A percentile compares a stretch with the other conserved stretches of the same genome.
phyloP scores from a whole-genome alignment of 176 grass and related monocot genomes.

The Hordeum vulgare region DNA sequence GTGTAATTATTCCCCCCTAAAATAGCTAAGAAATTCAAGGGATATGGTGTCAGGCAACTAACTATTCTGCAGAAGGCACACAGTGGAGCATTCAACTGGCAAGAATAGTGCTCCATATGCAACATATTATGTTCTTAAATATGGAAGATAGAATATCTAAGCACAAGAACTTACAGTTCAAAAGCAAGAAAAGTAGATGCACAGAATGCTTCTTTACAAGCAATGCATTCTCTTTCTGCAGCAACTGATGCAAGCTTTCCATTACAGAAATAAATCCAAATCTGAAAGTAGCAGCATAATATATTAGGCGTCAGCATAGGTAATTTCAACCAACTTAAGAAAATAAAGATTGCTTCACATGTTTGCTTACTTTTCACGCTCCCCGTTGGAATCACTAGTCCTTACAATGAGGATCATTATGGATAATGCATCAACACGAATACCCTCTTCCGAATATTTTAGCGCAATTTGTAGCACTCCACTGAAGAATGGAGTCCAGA shows the following conservation, averaged over 20 bases:
- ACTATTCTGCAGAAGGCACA: not conserved
- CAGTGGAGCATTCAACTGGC: not conserved
- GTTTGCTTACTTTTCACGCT: conserved; percentile 57
- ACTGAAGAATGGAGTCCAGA: conserved; percentile 55
- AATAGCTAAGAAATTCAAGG: not conserved
- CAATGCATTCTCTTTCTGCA: conserved; percentile 63
- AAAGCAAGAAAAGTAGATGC: conserved; percentile 76
- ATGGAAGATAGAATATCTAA: not conserved
- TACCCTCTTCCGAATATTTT: conserved; percentile 45
- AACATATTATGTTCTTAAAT: conserved; percentile 21
- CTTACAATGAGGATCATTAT: conserved; percentile 85
- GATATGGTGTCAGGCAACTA: not conserved
- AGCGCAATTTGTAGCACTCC: conserved; percentile 41
- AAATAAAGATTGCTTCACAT: conserved; percentile 1
- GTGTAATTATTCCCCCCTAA: not conserved
- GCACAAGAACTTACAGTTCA: conserved; percentile 68
- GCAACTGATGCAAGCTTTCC: conserved; percentile 53
- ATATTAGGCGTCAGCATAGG: conserved; percentile 21
- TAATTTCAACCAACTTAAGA: not conserved
- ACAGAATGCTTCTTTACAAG: conserved; percentile 72
- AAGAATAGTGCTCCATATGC: not conserved
- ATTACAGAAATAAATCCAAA: conserved; percentile 56
- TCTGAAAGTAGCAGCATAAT: conserved; percentile 39
- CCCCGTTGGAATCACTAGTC: conserved; percentile 51
- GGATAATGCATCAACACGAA: conserved; percentile 51